Base-by-base conservation (phyloP, 2,329 filamentous ascomycete genomes). In the Rhynchosporium graminicola region DNA sequence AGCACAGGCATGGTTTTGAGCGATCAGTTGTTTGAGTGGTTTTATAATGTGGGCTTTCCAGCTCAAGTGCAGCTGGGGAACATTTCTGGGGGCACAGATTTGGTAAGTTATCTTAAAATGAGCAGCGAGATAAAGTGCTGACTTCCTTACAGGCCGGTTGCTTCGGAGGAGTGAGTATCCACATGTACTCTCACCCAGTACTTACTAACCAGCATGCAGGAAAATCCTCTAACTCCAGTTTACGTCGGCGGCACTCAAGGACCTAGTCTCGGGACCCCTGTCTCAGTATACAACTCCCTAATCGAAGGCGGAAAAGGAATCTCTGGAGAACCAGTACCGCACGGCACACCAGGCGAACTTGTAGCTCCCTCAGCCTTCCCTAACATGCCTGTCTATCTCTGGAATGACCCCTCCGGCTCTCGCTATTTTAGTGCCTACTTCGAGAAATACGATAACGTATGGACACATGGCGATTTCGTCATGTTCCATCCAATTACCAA, bases 391-490 rank as follows among this genome's bases (percentile, higher is more conserved):
- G 78, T 87, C 47, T 85, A 78, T 67, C 85, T 90, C 70, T 88
- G 86, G 82, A 81, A 81, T 68, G 85, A 87, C 73, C 71, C 65
- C 64, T 64, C 64, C 48, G 42, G 66, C 58, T 47, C 66, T 13
- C 51, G 0, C 64, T 90, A 88, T 75, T 81, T 80, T 67, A 75
- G 78, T 0, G 81, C 85, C 31, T 84, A 89, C 74, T 89, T 88
- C 70, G 80, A 78, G 1, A 82, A 85, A 54, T 89, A 85, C 76
- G 77, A 81, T 6, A 78, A 85, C 60, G 89, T 90, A 1, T 95
- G 91, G 91, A 89, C 89, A 0, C 91, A 95, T 66, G 91, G 91
- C 28, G 91, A 95, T 71, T 94, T 93, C 73, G 87, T 91, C 70
- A 82, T 83, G 42, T 77, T 90, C 13, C 86, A 94, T 70, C 89